A percentile compares a stretch with the other conserved stretches of the same genome.
Evolutionary conservation across 768 basidiomycete species (phyloP).

Genomic region (Naganishia antarctica): DNA sequence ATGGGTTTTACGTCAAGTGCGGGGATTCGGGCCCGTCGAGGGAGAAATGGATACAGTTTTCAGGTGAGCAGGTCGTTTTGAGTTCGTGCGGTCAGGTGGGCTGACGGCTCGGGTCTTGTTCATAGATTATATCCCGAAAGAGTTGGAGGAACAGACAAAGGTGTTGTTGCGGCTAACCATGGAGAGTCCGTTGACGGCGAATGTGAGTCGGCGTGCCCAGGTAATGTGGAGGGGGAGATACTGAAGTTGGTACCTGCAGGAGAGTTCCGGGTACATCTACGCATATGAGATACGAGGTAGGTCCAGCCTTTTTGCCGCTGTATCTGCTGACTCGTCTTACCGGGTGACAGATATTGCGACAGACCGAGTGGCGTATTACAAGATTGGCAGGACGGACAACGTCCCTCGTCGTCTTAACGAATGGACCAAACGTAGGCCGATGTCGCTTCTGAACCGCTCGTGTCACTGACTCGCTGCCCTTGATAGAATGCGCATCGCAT

Average conservation of each 20-base stretch:
- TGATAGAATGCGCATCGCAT: constrained; percentile 41
- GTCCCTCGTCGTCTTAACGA: constrained; percentile 44
- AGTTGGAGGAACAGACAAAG: constrained; percentile 45
- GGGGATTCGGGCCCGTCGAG: background rate
- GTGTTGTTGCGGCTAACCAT: constrained; percentile 43
- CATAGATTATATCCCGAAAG: constrained; percentile 40
- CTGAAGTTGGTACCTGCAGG: constrained; percentile 28
- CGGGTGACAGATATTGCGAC: constrained; percentile 40
- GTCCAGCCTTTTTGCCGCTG: constrained; percentile 7
- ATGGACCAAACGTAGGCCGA: constrained; percentile 43
- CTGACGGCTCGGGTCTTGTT: background rate
- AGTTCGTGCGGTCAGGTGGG: background rate
- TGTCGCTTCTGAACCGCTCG: too few species aligned
- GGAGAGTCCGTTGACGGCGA: constrained; percentile 43
- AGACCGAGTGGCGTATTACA: constrained; percentile 37
- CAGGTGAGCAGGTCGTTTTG: constrained; percentile 32
- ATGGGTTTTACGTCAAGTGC: constrained; percentile 43
- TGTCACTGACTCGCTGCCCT: background rate
- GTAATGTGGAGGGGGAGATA: background rate
- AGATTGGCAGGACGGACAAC: constrained; percentile 47
- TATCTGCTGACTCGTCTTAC: background rate
- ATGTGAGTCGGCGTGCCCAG: constrained; percentile 32
- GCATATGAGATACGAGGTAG: constrained; percentile 46
- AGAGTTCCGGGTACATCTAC: constrained; percentile 44
- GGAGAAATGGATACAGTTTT: constrained; percentile 40